Evolutionary conservation across 208 protist species (phyloP).

Genomic region (Tritrichomonas musculus): DNA sequence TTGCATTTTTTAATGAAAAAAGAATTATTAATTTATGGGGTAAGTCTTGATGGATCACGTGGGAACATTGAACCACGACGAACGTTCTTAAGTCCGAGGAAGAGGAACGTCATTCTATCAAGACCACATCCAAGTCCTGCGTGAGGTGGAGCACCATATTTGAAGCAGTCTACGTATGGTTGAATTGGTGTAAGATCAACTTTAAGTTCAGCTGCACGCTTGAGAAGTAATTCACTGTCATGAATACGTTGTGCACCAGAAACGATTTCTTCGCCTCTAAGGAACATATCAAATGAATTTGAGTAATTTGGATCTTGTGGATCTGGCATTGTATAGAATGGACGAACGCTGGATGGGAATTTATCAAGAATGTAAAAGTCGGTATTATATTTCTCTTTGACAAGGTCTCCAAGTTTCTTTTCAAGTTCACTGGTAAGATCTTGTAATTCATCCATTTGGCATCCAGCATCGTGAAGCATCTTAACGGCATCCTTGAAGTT

Average conservation of each 20-base stretch:
- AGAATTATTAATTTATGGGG: slow-evolving; percentile 64
- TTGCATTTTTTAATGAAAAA: not conserved
- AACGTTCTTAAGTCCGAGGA: slow-evolving; percentile 93
- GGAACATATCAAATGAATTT: slow-evolving; percentile 97
- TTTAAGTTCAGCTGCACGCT: slow-evolving; percentile 51
- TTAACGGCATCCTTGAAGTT: slow-evolving; percentile 42
- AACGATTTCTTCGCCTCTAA: slow-evolving; percentile 98
- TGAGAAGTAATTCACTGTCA: slow-evolving; percentile 77
- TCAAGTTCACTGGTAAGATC: slow-evolving; percentile 86
- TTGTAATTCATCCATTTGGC: slow-evolving; percentile 59
- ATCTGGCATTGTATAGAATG: slow-evolving; percentile 99
- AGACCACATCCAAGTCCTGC: slow-evolving; percentile 69
- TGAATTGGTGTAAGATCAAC: slow-evolving; percentile 36
- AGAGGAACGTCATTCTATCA: slow-evolving; percentile 98
- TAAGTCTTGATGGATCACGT: slow-evolving; percentile 86
- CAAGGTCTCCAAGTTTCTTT: slow-evolving; percentile 81
- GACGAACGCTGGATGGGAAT: slow-evolving; percentile 83
- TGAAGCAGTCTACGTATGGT: slow-evolving; percentile 95
- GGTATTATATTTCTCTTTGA: slow-evolving; percentile 92
- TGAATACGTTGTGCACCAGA: slow-evolving; percentile 99
- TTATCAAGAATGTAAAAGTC: slow-evolving; percentile 99
- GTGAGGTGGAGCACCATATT: slow-evolving; percentile 90
- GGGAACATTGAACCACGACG: slow-evolving; percentile 94
- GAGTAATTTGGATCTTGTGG: slow-evolving; percentile 68
- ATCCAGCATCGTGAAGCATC: slow-evolving; percentile 61